Evolutionary conservation across 2,329 filamentous ascomycete species (phyloP).

Genomic region (Aspergillus novofumigatus): DNA sequence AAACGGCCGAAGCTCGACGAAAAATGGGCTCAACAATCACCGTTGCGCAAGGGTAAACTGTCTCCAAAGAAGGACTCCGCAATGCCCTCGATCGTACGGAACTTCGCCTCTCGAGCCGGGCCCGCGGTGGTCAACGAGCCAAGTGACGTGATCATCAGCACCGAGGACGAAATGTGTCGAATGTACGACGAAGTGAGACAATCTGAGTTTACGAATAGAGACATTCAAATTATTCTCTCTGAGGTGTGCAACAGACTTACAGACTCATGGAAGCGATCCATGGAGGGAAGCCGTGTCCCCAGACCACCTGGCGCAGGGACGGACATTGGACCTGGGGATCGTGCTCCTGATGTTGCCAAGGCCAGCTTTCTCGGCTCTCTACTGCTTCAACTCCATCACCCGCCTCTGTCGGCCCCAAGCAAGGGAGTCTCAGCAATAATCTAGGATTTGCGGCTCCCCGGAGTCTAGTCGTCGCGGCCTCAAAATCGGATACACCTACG

Average conservation of each 20-base stretch:
- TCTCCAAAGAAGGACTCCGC: slow-evolving; percentile 53
- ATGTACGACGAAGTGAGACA: slow-evolving; percentile 52
- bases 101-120: slow-evolving; percentile 56
- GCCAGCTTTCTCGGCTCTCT: slow-evolving; percentile 75
- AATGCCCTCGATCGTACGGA: slow-evolving; percentile 68
- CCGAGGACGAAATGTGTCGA: slow-evolving; percentile 65
- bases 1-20: slow-evolving; percentile 42
- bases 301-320: slow-evolving; percentile 41
- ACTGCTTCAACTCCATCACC: slow-evolving; percentile 74
- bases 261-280: slow-evolving; percentile 29
- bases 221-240: slow-evolving; percentile 30
- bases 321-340: slow-evolving; percentile 62
- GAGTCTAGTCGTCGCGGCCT: slow-evolving; percentile 26
- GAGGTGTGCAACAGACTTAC: slow-evolving; percentile 33
- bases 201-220: slow-evolving; percentile 27
- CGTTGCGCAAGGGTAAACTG: slow-evolving; percentile 30
- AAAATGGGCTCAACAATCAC: slow-evolving; percentile 32
- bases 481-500: slow-evolving; percentile 22
- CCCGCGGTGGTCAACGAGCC: slow-evolving; percentile 63
- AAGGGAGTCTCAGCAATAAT: slow-evolving; percentile 19
- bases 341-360: slow-evolving; percentile 64
- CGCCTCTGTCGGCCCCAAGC: slow-evolving; percentile 40
- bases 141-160: slow-evolving; percentile 67
- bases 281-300: slow-evolving; percentile 6
- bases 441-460: slow-evolving; percentile 23